Evolutionary conservation across 768 basidiomycete genomes (phyloP).

Genomic region (Hortiboletus flavorubellus): DNA sequence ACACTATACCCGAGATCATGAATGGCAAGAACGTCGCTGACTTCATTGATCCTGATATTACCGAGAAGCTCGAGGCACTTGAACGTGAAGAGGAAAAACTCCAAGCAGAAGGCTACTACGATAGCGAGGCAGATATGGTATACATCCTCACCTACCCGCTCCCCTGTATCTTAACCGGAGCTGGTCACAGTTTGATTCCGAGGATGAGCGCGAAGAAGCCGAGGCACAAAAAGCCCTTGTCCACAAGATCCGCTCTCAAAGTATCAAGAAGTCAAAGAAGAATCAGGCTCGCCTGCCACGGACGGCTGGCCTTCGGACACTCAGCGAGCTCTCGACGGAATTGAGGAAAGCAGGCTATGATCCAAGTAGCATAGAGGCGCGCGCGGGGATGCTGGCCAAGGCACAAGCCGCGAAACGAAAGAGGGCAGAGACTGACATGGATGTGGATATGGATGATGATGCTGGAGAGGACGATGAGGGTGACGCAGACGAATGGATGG

Average conservation of each 20-base stretch:
- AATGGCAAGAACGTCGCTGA: conserved; percentile 99
- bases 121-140: conserved; percentile 84
- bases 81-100: conserved; percentile 95
- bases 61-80: conserved; percentile 93
- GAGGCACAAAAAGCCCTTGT: conserved; percentile 56
- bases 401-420: conserved; percentile 62
- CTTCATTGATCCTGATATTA: conserved; percentile 97
- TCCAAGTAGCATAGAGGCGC: conserved; percentile 81
- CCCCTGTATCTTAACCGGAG: neutral
- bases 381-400: conserved; percentile 83
- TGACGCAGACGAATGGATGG: conserved; percentile 51
- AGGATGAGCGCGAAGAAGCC: conserved; percentile 78
- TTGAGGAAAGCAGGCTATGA: conserved; percentile 89
- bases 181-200: conserved; percentile 44
- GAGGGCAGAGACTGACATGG: conserved; percentile 48
- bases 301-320: conserved; percentile 62
- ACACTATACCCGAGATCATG: conserved; percentile 97
- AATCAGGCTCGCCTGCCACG: conserved; percentile 77
- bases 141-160: conserved; percentile 16
- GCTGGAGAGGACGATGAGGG: conserved; percentile 33
- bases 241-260: conserved; percentile 70
- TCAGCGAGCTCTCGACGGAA: conserved; percentile 73
- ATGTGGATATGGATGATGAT: conserved; percentile 64
- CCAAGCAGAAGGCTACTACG: conserved; percentile 94
- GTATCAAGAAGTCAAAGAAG: conserved; percentile 82